Evolutionary conservation across 108 stramenopile genomes (phyloP).

Genomic region (Parietichytrium sp.): DNA sequence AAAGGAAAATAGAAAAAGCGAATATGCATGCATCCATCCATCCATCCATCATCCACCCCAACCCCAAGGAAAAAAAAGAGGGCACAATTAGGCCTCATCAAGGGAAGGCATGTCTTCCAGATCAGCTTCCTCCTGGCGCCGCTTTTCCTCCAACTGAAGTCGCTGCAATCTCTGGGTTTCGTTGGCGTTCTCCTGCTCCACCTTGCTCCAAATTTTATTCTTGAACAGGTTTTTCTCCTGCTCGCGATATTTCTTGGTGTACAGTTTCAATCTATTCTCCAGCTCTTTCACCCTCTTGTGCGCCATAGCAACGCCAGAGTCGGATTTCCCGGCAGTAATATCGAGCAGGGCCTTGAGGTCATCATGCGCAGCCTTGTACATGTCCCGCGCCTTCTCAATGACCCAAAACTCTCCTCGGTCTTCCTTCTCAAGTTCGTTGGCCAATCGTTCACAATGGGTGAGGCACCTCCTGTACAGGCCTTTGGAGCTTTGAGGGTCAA

Average conservation of each 20-base stretch:
- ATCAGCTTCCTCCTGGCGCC: not conserved
- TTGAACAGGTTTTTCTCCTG: slow-evolving; percentile 1
- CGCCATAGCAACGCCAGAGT: not conserved
- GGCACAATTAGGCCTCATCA: no score
- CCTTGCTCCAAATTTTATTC: not conserved
- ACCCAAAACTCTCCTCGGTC: slow-evolving; percentile 39
- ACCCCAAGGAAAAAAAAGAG: no score
- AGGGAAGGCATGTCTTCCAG: slow-evolving; percentile 16
- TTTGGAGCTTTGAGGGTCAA: not conserved
- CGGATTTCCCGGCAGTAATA: not conserved
- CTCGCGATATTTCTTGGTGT: not conserved
- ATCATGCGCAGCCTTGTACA: slow-evolving; percentile 6
- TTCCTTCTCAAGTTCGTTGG: slow-evolving; percentile 4
- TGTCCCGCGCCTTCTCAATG: not conserved
- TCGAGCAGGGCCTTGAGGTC: not conserved
- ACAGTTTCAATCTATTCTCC: not conserved
- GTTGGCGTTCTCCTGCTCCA: not conserved
- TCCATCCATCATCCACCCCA: no score
- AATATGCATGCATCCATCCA: no score
- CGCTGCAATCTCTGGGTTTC: not conserved
- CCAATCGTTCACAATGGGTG: not conserved
- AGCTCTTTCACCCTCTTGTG: not conserved
- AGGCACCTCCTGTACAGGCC: not conserved
- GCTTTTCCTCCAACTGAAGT: not conserved
- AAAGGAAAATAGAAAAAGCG: no score